phyloP scores from a whole-genome alignment of 2,329 filamentous ascomycete genomes.

The Thermochaetoides dissita region DNA sequence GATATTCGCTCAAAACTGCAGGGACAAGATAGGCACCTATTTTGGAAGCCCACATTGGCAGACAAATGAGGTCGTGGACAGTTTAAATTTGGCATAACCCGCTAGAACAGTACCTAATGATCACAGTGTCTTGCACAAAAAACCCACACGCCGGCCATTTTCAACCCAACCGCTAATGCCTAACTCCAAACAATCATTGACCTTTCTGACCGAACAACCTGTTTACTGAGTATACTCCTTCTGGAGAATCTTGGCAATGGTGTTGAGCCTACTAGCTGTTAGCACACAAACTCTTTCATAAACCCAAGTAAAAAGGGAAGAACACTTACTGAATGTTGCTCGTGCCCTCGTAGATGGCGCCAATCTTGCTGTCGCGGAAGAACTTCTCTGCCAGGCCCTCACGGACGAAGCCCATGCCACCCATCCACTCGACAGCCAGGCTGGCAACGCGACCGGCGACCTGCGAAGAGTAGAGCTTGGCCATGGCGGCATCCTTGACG shows the following conservation, averaged over 20 bases:
- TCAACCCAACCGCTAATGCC: conserved; percentile 2
- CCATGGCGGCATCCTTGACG: conserved; percentile 92
- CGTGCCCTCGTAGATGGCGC: conserved; percentile 90
- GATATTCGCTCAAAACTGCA: too few relatives aligned
- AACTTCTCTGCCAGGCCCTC: conserved; percentile 97
- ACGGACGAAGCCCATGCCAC: conserved; percentile 94
- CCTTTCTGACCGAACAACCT: neutral
- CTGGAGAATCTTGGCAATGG: conserved; percentile 48
- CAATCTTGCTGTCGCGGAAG: conserved; percentile 96
- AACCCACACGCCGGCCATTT: conserved; percentile 2
- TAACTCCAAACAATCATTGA: conserved; percentile 3
- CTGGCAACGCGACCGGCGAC: conserved; percentile 78
- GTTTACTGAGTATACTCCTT: conserved; percentile 41
- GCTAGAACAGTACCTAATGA: neutral
- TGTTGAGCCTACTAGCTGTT: conserved; percentile 37
- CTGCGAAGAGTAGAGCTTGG: conserved; percentile 88
- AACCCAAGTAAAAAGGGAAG: neutral
- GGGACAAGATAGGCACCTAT: too few relatives aligned
- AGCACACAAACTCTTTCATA: conserved; percentile 7
- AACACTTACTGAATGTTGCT: conserved; percentile 54
- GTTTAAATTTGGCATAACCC: too few relatives aligned
- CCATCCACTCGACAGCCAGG: conserved; percentile 95
- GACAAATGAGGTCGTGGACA: too few relatives aligned
- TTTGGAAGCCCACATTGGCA: too few relatives aligned
- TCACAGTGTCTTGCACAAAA: conserved; percentile 1